phyloP scores from a whole-genome alignment of 768 basidiomycete genomes.

The Zangia roseola region DNA sequence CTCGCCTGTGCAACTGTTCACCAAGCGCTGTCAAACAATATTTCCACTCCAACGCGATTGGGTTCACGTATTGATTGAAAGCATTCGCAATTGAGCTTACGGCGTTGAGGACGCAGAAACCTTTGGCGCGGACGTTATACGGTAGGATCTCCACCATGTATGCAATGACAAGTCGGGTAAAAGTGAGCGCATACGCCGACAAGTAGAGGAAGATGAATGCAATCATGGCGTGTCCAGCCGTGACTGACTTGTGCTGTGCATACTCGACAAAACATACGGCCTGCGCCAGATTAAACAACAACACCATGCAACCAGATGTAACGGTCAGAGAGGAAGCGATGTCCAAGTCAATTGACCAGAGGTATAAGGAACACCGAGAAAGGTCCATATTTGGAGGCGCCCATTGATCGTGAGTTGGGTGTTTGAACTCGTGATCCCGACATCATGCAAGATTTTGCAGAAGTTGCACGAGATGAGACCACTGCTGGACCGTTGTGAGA shows the following conservation, averaged over 20 bases:
- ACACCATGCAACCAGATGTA: constrained; percentile 54
- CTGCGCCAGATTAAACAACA: constrained; percentile 63
- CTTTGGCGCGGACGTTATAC: constrained; percentile 75
- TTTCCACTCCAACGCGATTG: constrained; percentile 66
- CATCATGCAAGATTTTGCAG: constrained; percentile 60
- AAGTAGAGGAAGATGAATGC: constrained; percentile 60
- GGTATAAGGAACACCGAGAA: constrained; percentile 13
- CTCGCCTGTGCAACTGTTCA: too few relatives aligned
- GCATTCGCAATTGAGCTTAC: constrained; percentile 62
- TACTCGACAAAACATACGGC: constrained; percentile 64
- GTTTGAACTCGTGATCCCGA: constrained; percentile 55
- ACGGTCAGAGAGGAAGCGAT: constrained; percentile 67
- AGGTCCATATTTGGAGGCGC: constrained; percentile 47
- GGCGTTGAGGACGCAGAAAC: constrained; percentile 73
- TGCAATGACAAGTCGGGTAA: constrained; percentile 66
- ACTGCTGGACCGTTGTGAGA: constrained; percentile 78
- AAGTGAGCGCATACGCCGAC: constrained; percentile 63
- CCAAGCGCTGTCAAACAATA: too few relatives aligned
- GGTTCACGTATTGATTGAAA: constrained; percentile 81
- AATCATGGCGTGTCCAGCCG: constrained; percentile 49
- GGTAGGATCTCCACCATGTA: constrained; percentile 80
- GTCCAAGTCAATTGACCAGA: constrained; percentile 59
- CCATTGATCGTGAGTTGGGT: constrained; percentile 65
- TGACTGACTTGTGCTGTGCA: constrained; percentile 36
- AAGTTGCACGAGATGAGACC: constrained; percentile 76